These are phyloP conservation scores for Pseudogymnoascus sp. DNA, from an alignment of 2,329 filamentous ascomycete species.

Conservation along the genomic window DNA sequence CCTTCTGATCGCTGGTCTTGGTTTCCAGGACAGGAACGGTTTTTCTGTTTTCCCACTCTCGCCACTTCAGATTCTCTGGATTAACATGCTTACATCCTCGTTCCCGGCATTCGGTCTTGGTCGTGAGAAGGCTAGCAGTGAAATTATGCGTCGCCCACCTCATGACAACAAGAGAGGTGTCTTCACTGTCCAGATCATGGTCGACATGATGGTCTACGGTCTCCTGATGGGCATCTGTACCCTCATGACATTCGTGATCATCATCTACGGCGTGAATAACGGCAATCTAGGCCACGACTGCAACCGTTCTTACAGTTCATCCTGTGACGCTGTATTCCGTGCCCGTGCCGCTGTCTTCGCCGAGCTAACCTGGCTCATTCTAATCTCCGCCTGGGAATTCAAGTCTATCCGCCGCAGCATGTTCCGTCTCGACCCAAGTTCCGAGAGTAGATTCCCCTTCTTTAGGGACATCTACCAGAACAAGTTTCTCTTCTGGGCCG, in stretches of 20 bases:
- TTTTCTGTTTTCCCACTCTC: conserved; percentile 52
- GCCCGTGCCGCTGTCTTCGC: conserved; percentile 51
- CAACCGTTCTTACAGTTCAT: conserved; percentile 41
- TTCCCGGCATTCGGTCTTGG: conserved; percentile 55
- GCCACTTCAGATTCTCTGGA: conserved; percentile 55
- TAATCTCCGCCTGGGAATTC: conserved; percentile 55
- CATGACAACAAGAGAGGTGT: conserved; percentile 43
- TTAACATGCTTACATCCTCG: conserved; percentile 56
- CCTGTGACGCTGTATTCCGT: conserved; percentile 47
- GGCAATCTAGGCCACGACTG: conserved; percentile 47
- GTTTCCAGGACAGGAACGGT: conserved; percentile 45
- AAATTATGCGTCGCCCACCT: conserved; percentile 48
- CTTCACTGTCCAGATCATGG: conserved; percentile 45
- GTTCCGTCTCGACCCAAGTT: conserved; percentile 47
- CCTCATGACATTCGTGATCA: conserved; percentile 43
- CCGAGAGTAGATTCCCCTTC: conserved; percentile 31
- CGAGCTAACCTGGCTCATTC: conserved; percentile 48
- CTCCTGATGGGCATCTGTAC: conserved; percentile 43
- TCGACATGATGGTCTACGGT: conserved; percentile 48
- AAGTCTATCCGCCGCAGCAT: conserved; percentile 48
- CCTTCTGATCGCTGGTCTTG: conserved; percentile 49
- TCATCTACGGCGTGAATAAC: conserved; percentile 43
- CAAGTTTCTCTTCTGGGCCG: conserved; percentile 52
- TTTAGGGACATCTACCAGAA: conserved; percentile 45
- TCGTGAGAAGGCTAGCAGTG: conserved; percentile 46